These are phyloP conservation scores for Neonectria magnoliae DNA, from an alignment of 2,329 filamentous ascomycete genomes.

Conservation along the genomic window DNA sequence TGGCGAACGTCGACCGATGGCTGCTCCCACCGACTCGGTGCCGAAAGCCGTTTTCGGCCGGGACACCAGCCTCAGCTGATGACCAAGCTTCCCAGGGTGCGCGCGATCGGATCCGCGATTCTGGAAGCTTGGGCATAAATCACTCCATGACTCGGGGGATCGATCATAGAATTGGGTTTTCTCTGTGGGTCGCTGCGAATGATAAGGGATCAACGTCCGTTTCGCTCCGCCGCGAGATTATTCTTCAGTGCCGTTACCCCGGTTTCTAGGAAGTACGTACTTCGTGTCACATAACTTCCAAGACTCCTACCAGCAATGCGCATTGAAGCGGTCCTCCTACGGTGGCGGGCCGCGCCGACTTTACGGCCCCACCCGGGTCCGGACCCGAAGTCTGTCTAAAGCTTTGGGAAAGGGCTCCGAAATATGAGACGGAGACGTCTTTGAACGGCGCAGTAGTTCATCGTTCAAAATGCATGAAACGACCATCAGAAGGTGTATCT, in stretches of 20 bases:
- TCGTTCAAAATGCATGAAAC: neutral
- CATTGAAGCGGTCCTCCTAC: too few species aligned
- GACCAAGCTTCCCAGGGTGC: neutral
- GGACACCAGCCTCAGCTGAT: neutral
- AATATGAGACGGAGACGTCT: neutral
- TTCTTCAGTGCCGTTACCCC: too few species aligned
- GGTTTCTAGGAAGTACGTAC: too few species aligned
- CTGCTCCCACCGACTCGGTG: constrained; percentile 23
- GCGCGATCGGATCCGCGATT: neutral
- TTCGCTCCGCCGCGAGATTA: neutral
- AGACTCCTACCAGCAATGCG: neutral
- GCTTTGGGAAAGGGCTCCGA: too few species aligned
- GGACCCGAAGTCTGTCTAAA: neutral
- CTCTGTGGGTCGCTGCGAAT: neutral
- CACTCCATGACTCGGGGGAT: constrained; percentile 8
- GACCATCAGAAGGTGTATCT: constrained; percentile 22
- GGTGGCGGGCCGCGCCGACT: neutral
- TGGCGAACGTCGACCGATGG: neutral
- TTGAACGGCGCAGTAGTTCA: too few species aligned
- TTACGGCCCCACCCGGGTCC: neutral
- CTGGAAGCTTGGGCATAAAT: neutral
- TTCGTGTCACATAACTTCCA: too few species aligned
- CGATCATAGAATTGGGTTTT: too few species aligned
- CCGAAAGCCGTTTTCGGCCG: constrained; percentile 37
- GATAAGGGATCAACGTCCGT: neutral